Conservation (phyloP, 73 alveolate genomes). For the Symbiodinium natans region DNA sequence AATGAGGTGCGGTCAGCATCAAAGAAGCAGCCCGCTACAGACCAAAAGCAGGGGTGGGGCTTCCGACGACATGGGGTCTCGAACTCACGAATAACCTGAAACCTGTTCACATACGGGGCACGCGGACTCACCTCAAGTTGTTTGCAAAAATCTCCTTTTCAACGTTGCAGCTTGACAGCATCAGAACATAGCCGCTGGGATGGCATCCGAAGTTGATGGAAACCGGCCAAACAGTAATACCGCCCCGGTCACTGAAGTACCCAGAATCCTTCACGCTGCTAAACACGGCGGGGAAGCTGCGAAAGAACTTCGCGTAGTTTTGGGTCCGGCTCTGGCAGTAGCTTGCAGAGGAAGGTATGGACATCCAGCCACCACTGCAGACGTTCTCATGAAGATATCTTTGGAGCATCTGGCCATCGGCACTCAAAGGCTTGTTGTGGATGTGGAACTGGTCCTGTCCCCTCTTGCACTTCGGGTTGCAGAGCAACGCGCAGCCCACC, state of each 20-base stretch:
- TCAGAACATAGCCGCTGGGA: not conserved
- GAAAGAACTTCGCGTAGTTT: not conserved
- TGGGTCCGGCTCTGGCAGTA: not conserved
- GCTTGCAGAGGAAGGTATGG: not conserved
- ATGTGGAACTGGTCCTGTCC: constrained; percentile 19
- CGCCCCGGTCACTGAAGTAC: not conserved
- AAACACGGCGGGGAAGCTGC: not conserved
- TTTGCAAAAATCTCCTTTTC: not conserved
- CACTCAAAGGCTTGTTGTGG: not conserved
- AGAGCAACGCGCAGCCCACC: not conserved
- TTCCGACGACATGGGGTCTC: not conserved
- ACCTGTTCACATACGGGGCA: not conserved
- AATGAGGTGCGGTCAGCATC: not conserved
- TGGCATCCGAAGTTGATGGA: not conserved
- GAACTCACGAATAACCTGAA: not conserved
- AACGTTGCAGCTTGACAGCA: not conserved
- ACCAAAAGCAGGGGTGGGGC: not conserved
- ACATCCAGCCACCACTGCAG: constrained; percentile 2
- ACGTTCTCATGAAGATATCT: not conserved
- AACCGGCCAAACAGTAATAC: not conserved
- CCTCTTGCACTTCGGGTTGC: constrained; percentile 11
- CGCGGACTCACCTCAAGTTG: not conserved
- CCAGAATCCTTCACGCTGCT: not conserved
- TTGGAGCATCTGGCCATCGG: not conserved
- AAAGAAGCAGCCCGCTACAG: not conserved